A percentile compares a stretch with the other conserved stretches of the same genome.
phyloP scores from a whole-genome alignment of 768 basidiomycete genomes.

The Leccinum uliginosum region DNA sequence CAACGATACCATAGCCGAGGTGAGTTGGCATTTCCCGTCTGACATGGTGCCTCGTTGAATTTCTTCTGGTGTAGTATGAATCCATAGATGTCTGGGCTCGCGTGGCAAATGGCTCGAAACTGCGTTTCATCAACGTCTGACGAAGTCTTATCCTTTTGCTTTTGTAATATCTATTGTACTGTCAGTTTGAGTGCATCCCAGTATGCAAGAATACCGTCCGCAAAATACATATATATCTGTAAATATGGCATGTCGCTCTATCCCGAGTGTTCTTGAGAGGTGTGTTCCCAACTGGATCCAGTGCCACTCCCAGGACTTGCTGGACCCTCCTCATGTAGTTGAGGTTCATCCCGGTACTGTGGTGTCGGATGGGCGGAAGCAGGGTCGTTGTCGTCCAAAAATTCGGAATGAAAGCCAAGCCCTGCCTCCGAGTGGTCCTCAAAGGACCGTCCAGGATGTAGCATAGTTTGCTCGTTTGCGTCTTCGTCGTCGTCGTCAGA shows the following conservation, averaged over 20 bases:
- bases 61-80: constrained; percentile 64
- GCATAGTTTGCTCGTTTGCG: constrained; percentile 64
- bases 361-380: constrained; percentile 27
- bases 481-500: constrained; percentile 83
- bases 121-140: constrained; percentile 56
- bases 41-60: constrained; percentile 1
- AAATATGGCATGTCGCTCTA: constrained; percentile 15
- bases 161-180: background rate
- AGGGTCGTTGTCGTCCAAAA: constrained; percentile 77
- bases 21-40: constrained; percentile 34
- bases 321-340: constrained; percentile 13
- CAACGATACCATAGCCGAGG: constrained; percentile 78
- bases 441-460: constrained; percentile 39
- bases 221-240: constrained; percentile 12
- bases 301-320: constrained; percentile 37
- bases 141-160: background rate
- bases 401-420: constrained; percentile 70
- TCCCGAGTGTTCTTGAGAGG: constrained; percentile 37
- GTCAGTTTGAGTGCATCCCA: constrained; percentile 11
- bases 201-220: constrained; percentile 21
- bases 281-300: constrained; percentile 75
- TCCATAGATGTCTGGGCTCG: constrained; percentile 74
- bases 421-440: constrained; percentile 33
- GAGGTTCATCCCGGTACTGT: constrained; percentile 55
- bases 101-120: constrained; percentile 77